A percentile compares a stretch with the other conserved stretches of the same genome.
Evolutionary conservation across 805 yeast species (phyloP).

Genomic region (Yamadazyma scolyti): DNA sequence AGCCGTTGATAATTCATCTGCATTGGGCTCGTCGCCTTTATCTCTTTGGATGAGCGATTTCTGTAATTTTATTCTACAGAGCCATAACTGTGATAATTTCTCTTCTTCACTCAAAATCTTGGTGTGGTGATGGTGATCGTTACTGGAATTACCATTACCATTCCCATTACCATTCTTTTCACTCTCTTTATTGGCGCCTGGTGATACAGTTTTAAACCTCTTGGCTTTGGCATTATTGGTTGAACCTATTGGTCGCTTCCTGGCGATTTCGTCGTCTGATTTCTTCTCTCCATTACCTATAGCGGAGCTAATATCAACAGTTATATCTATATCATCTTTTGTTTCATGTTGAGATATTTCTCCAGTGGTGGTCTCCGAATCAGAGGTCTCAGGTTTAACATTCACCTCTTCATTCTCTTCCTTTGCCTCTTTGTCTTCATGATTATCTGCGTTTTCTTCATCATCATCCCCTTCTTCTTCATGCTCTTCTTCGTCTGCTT

Average conservation of each 20-base stretch:
- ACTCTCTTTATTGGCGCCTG: slow-evolving; percentile 6
- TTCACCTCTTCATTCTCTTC: slow-evolving; percentile 9
- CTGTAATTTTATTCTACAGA: slow-evolving; percentile 47
- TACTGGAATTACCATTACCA: no score
- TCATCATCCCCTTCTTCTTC: slow-evolving; percentile 19
- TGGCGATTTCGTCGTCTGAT: slow-evolving; percentile 13
- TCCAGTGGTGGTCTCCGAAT: background rate
- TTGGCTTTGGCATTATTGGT: slow-evolving; percentile 4
- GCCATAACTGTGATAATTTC: slow-evolving; percentile 43
- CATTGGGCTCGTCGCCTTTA: slow-evolving; percentile 36
- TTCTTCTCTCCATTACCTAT: slow-evolving; percentile 8
- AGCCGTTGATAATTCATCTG: slow-evolving; percentile 41
- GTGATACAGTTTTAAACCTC: slow-evolving; percentile 13
- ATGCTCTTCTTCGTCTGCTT: slow-evolving; percentile 12
- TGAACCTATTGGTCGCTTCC: slow-evolving; percentile 9
- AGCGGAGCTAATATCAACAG: slow-evolving; percentile 2
- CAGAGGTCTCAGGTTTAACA: slow-evolving; percentile 3
- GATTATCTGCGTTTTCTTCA: slow-evolving; percentile 22
- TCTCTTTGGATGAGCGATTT: slow-evolving; percentile 45
- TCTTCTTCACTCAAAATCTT: slow-evolving; percentile 29
- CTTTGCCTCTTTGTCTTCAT: slow-evolving; percentile 15
- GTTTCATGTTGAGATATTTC: background rate
- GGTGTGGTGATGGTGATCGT: no score
- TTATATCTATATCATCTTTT: background rate
- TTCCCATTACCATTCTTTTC: no score